These are phyloP conservation scores for Backusella psychrophila DNA, from an alignment of 192 early-diverging fungal genomes.

Conservation along the genomic window DNA sequence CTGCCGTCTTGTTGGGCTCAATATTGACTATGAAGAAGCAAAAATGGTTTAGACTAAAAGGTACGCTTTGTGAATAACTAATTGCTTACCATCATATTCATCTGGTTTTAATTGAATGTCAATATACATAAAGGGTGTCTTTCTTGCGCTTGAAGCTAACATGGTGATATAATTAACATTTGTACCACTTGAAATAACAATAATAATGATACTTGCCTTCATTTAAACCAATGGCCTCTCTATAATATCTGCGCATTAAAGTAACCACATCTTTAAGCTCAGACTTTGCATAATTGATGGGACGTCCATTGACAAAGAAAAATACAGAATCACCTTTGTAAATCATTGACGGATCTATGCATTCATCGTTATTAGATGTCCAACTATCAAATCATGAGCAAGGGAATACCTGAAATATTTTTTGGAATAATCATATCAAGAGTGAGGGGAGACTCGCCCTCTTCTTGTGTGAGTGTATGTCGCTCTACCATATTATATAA, in stretches of 20 bases:
- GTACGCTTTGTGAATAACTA: neutral
- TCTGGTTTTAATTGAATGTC: slow-evolving; percentile 17
- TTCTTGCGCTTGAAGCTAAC: neutral
- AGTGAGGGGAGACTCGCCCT: neutral
- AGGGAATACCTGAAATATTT: slow-evolving; percentile 16
- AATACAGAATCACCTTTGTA: slow-evolving; percentile 31
- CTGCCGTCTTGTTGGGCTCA: slow-evolving; percentile 36
- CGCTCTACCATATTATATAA: slow-evolving; percentile 19
- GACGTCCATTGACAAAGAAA: slow-evolving; percentile 39
- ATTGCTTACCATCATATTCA: slow-evolving; percentile 19
- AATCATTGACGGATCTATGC: slow-evolving; percentile 20
- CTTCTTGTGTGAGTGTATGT: neutral
- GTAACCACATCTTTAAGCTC: slow-evolving; percentile 32
- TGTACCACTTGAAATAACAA: neutral
- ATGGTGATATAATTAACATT: neutral
- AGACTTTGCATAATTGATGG: slow-evolving; percentile 26
- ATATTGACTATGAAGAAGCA: slow-evolving; percentile 27
- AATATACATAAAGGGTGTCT: slow-evolving; percentile 26
- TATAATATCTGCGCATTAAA: slow-evolving; percentile 23
- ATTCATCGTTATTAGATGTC: neutral
- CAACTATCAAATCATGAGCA: no score
- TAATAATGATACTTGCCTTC: neutral
- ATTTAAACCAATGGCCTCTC: neutral
- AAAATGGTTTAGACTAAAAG: neutral
- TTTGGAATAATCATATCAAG: slow-evolving; percentile 18